A percentile compares a stretch with the other conserved stretches of the same genome.
phyloP scores from a whole-genome alignment of 2,329 filamentous ascomycete genomes.

The Sclerotinia subarctica region DNA sequence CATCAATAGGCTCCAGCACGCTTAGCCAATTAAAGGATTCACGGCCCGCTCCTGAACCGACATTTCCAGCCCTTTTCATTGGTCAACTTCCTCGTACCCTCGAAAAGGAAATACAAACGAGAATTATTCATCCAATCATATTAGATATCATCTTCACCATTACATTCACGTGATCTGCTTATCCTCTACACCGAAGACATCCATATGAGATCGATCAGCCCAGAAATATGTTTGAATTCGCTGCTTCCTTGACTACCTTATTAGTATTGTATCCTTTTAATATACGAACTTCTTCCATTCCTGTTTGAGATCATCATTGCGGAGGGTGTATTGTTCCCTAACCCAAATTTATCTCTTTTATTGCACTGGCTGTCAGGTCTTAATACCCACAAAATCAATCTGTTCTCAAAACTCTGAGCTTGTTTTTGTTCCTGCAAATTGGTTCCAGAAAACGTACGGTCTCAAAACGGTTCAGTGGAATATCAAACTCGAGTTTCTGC shows the following conservation, averaged over 20 bases:
- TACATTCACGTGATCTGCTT: neutral
- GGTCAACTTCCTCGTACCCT: slow-evolving; percentile 17
- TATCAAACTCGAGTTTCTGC: neutral
- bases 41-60: neutral
- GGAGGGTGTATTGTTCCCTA: neutral
- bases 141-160: neutral
- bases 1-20: neutral
- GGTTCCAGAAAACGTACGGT: neutral
- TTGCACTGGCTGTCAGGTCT: neutral
- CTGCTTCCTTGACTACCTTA: neutral
- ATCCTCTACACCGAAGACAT: neutral
- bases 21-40: neutral
- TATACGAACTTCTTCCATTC: neutral
- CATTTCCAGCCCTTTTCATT: neutral
- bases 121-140: neutral
- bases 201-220: neutral
- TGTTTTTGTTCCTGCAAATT: neutral
- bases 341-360: neutral
- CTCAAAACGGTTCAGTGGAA: neutral
- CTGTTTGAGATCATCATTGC: slow-evolving; percentile 11
- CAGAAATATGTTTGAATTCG: neutral
- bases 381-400: neutral
- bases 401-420: neutral
- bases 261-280: neutral
- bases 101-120: slow-evolving; percentile 10